Percentiles rank a stretch among this genome's conserved stretches.
These are phyloP conservation scores for Penicillium sp. DNA, from an alignment of 2,329 filamentous ascomycete species.

Conservation along the genomic window DNA sequence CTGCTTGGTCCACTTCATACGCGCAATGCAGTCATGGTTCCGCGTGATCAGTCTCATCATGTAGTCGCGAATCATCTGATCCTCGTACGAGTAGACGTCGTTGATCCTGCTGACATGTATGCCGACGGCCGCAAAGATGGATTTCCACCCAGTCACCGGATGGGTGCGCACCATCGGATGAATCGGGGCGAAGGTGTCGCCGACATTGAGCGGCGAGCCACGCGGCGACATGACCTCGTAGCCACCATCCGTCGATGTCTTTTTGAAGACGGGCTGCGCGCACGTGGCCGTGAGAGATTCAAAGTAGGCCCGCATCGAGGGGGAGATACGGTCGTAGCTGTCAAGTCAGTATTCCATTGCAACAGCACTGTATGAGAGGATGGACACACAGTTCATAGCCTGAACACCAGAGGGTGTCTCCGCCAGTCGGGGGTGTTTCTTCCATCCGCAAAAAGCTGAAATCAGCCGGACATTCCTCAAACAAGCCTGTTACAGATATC, in stretches of 20 bases:
- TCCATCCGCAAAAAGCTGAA: constrained; percentile 8
- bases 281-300: constrained; percentile 50
- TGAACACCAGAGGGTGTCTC: constrained; percentile 50
- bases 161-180: constrained; percentile 61
- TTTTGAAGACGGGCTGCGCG: constrained; percentile 16
- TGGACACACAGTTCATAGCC: constrained; percentile 42
- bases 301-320: constrained; percentile 45
- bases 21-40: constrained; percentile 4
- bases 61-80: constrained; percentile 7
- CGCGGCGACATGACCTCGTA: constrained; percentile 31
- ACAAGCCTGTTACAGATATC: neutral
- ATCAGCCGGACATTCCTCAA: constrained; percentile 9
- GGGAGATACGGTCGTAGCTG: constrained; percentile 51
- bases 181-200: constrained; percentile 46
- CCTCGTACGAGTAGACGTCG: constrained; percentile 41
- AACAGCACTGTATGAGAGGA: too few species aligned
- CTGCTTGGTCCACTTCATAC: constrained; percentile 7
- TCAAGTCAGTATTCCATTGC: neutral
- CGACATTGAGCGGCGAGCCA: constrained; percentile 54
- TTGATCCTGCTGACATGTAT: constrained; percentile 41
- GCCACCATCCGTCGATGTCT: neutral
- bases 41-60: constrained; percentile 3
- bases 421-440: constrained; percentile 2
- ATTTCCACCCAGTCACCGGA: constrained; percentile 62
- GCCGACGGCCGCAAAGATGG: constrained; percentile 45